A percentile compares a stretch with the other conserved stretches of the same genome.
Conservation (phyloP, 768 basidiomycete genomes). For the Boletus rubescentipes region DNA sequence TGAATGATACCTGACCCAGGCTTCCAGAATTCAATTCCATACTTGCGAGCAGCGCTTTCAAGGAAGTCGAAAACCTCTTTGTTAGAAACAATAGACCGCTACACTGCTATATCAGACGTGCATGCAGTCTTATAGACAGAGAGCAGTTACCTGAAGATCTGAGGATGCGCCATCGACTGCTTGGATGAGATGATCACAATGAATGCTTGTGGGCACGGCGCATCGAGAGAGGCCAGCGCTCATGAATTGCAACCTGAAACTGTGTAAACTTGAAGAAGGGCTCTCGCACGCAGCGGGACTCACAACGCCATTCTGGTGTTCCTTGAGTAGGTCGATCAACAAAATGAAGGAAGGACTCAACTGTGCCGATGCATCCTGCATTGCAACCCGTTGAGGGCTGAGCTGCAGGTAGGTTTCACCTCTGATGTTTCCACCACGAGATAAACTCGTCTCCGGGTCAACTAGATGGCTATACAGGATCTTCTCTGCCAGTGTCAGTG, state of each 20-base stretch:
- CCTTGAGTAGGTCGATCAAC: slow-evolving; percentile 11
- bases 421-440: slow-evolving; percentile 64
- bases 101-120: slow-evolving; percentile 1
- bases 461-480: slow-evolving; percentile 92
- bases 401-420: slow-evolving; percentile 92
- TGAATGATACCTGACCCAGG: slow-evolving; percentile 93
- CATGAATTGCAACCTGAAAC: slow-evolving; percentile 88
- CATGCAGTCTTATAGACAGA: background rate
- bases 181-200: slow-evolving; percentile 98
- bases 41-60: slow-evolving; percentile 85
- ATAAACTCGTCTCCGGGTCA: slow-evolving; percentile 72
- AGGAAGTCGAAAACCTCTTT: slow-evolving; percentile 98
- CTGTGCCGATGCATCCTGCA: slow-evolving; percentile 95
- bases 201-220: slow-evolving; percentile 89
- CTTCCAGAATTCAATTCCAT: slow-evolving; percentile 97
- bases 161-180: slow-evolving; percentile 84
- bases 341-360: slow-evolving; percentile 40
- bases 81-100: slow-evolving; percentile 86
- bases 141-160: slow-evolving; percentile 68
- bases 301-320: slow-evolving; percentile 77
- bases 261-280: slow-evolving; percentile 4
- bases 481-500: slow-evolving; percentile 95
- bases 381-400: slow-evolving; percentile 89
- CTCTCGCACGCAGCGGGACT: slow-evolving; percentile 24
- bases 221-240: slow-evolving; percentile 84